Conservation (phyloP, 495 filamentous ascomycete genomes). For the Margaritispora aquatica region DNA sequence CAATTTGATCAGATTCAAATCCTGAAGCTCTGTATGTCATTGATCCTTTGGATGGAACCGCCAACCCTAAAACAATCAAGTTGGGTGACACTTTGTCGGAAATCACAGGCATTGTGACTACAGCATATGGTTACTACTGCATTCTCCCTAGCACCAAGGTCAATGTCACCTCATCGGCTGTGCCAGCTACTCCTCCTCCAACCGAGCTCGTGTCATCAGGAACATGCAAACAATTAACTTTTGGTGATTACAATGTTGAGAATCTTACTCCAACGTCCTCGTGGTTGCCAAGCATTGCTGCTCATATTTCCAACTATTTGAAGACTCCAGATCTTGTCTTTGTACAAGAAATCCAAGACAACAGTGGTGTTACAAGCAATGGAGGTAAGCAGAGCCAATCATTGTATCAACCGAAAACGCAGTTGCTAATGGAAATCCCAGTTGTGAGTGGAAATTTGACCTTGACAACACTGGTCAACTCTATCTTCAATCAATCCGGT, state of each 20-base stretch:
- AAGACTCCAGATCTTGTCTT: slow-evolving; percentile 48
- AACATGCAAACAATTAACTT: slow-evolving; percentile 43
- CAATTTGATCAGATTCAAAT: slow-evolving; percentile 38
- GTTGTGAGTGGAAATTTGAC: slow-evolving; percentile 40
- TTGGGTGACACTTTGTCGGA: slow-evolving; percentile 49
- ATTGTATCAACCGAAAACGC: neutral
- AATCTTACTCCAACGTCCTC: slow-evolving; percentile 43
- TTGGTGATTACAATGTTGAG: slow-evolving; percentile 57
- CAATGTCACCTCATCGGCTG: slow-evolving; percentile 29
- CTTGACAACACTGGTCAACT: slow-evolving; percentile 35
- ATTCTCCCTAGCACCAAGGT: slow-evolving; percentile 50
- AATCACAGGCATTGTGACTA: slow-evolving; percentile 52
- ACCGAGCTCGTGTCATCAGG: slow-evolving; percentile 38
- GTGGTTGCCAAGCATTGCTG: slow-evolving; percentile 41
- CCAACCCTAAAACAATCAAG: slow-evolving; percentile 44
- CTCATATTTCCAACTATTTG: slow-evolving; percentile 48
- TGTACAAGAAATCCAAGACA: slow-evolving; percentile 57
- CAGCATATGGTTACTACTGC: slow-evolving; percentile 53
- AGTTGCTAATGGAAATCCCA: neutral
- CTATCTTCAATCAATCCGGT: slow-evolving; percentile 33
- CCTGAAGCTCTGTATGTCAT: slow-evolving; percentile 57
- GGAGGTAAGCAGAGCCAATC: neutral
- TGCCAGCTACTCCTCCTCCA: slow-evolving; percentile 29
- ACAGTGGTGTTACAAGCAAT: slow-evolving; percentile 44
- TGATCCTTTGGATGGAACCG: slow-evolving; percentile 49